These are phyloP conservation scores for Dactylellina sp. DNA, from an alignment of 2,329 filamentous ascomycete species.

Conservation along the genomic window DNA sequence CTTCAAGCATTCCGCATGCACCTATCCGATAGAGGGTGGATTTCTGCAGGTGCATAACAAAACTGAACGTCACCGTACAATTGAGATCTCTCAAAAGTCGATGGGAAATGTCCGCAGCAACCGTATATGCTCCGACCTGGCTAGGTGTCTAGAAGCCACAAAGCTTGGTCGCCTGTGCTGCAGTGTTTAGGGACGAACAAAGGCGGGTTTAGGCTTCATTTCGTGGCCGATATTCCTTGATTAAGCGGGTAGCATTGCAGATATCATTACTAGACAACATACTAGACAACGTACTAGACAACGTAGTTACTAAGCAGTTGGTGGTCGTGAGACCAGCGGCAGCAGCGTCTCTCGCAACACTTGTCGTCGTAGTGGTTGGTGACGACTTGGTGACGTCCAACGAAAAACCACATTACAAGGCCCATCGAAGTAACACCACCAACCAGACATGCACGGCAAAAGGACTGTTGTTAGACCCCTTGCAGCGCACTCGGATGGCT, in stretches of 20 bases:
- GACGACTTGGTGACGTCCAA: conserved; percentile 15
- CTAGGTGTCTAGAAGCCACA: conserved; percentile 32
- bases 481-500: conserved; percentile 39
- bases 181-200: conserved; percentile 3
- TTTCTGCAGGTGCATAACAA: conserved; percentile 11
- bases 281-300: no score
- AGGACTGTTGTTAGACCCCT: conserved; percentile 8
- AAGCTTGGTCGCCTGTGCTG: conserved; percentile 31
- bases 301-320: no score
- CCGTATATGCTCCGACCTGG: conserved; percentile 16
- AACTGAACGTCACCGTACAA: conserved; percentile 15
- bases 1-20: conserved; percentile 20
- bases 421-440: not conserved
- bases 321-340: no score
- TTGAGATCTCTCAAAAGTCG: not conserved
- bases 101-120: conserved; percentile 4
- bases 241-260: conserved; percentile 13
- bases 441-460: not conserved
- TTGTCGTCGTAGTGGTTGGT: not conserved
- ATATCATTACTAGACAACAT: not conserved
- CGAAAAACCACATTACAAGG: no score
- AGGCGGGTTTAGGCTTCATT: conserved; percentile 2
- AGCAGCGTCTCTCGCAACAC: no score
- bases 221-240: conserved; percentile 14
- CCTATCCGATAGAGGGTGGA: conserved; percentile 42